Base-by-base conservation (phyloP, 1,139 yeast species). In the Geotrichum aggregatum region DNA sequence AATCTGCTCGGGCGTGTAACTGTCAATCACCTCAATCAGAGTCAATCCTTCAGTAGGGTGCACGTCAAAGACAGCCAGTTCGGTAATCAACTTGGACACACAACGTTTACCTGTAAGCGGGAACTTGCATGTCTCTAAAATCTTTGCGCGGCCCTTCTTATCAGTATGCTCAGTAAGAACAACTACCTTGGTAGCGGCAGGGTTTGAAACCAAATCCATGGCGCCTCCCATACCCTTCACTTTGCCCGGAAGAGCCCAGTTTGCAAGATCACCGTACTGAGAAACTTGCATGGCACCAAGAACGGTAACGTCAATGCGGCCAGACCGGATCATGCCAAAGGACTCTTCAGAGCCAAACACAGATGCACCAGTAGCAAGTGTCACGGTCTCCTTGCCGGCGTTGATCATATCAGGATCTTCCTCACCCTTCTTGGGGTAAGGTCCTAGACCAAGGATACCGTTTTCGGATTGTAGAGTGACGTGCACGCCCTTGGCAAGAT, bases 171-270 rank as follows among this genome's bases (percentile, higher is more conserved):
- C 79, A 69, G 75, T 76, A 46, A 75, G 68, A 11, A 76, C 76
- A 41, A 76, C 76, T n/a, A 76, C 80, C 52, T 70, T 64, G 8
- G 80, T 76, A 47, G 71, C 65, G 31, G 64, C 60, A 4, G 79
- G 78, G 58, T 76, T 75, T 28, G 79, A 72, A 3, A 75, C 80
- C 19, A 76, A 68, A 60, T 76, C 80, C 80, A 76, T 76, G 34
- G 80, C 80, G n/a, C 80, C 80, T 30, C 80, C 80, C 77, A 76
- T 76, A 28, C 80, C 80, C 62, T 74, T 75, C 50, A 76, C 73
- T 60, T 71, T 68, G 18, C 79, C 79, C 3, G 80, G 80, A 11
- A 76, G 65, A 16, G 76, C 77, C 80, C 80, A 76, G 62, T 76
- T 76, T 44, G 80, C 80, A 39, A 76, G 66, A 55, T 76, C 80